Evolutionary conservation across 441 rosid species (phyloP).

Genomic region (Raphanus hybrid): DNA sequence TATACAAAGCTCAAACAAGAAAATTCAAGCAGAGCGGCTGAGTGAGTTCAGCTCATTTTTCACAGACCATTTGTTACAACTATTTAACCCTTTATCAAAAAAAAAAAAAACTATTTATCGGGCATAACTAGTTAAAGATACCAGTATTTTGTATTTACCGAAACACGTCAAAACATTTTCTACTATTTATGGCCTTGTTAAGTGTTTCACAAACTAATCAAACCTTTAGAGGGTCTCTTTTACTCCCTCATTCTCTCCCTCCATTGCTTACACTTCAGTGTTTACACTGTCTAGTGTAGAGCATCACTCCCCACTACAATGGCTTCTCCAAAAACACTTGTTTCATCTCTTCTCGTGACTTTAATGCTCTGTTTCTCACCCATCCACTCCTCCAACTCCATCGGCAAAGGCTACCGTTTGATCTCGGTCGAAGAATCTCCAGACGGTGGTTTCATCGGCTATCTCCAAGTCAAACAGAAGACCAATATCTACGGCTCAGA

Average conservation of each 20-base stretch:
- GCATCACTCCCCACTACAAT: neutral
- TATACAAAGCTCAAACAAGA: neutral
- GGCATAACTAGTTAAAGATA: neutral
- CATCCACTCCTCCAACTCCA: slow-evolving; percentile 46
- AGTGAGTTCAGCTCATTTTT: too few species aligned
- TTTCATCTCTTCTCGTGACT: slow-evolving; percentile 35
- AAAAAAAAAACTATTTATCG: too few species aligned
- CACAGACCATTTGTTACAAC: neutral
- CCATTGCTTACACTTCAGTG: neutral
- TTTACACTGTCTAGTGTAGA: neutral
- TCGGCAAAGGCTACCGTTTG: slow-evolving; percentile 91
- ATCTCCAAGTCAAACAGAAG: slow-evolving; percentile 76
- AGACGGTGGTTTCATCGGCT: slow-evolving; percentile 78
- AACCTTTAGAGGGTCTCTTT: neutral
- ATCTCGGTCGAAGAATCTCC: slow-evolving; percentile 73
- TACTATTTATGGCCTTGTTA: neutral
- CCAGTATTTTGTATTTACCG: neutral
- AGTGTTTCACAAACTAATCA: neutral
- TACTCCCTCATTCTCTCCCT: neutral
- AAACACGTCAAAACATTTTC: neutral
- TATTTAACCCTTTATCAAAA: too few species aligned
- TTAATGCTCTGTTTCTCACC: slow-evolving; percentile 43
- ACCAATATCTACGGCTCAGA: slow-evolving; percentile 82
- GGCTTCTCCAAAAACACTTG: neutral
- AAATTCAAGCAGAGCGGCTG: too few species aligned